Percentiles rank a stretch among this genome's conserved stretches.
Evolutionary conservation across 75 land plant species (phyloP).

Genomic region (Selaginella tamariscina): DNA sequence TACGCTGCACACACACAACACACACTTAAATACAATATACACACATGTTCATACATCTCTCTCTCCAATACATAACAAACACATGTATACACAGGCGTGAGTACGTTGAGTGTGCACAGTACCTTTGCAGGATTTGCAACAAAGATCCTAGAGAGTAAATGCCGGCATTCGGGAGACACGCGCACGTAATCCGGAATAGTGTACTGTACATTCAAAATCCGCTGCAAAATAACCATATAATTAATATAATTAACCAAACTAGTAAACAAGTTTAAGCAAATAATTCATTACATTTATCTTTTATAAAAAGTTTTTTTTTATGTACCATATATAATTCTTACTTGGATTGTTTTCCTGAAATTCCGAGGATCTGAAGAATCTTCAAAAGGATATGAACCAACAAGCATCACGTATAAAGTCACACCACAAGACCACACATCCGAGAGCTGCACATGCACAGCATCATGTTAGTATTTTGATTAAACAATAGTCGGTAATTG

Average conservation of each 20-base stretch:
- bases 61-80: too few species aligned
- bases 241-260: too few species aligned
- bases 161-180: background rate
- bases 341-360: constrained; percentile 40
- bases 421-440: constrained; percentile 48
- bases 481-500: too few species aligned
- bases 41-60: background rate
- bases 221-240: too few species aligned
- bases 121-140: constrained; percentile 10
- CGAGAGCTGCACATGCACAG: constrained; percentile 27
- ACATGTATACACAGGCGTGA: too few species aligned
- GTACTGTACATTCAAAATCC: constrained; percentile 3
- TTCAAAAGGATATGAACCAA: constrained; percentile 40
- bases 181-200: background rate
- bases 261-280: too few species aligned
- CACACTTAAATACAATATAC: background rate
- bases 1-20: constrained; percentile 38
- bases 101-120: too few species aligned
- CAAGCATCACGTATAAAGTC: constrained; percentile 36
- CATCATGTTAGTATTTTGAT: background rate
- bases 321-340: too few species aligned
- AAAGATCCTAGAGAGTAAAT: background rate
- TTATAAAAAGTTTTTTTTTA: too few species aligned
- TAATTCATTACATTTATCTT: too few species aligned
- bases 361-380: constrained; percentile 34